These are phyloP conservation scores for Xylaria sp. DNA, from an alignment of 2,329 filamentous ascomycete species.

Conservation along the genomic window DNA sequence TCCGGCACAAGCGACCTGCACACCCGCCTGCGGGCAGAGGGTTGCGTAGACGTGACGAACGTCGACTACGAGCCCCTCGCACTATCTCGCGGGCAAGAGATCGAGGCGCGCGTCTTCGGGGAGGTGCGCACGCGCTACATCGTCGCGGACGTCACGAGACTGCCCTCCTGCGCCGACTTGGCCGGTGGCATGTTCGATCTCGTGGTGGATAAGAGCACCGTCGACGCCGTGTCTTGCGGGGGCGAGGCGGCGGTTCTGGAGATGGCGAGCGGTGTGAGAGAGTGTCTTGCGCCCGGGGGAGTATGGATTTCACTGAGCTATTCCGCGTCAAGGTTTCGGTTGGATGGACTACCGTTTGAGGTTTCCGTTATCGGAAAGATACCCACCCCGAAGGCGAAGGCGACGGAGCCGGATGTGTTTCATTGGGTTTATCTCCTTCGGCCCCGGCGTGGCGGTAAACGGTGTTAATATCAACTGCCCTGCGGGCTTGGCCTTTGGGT, in stretches of 20 bases:
- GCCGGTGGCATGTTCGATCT: conserved; percentile 50
- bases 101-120: conserved; percentile 55
- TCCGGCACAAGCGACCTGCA: conserved; percentile 62
- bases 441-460: conserved; percentile 38
- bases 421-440: conserved; percentile 58
- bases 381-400: conserved; percentile 53
- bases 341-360: conserved; percentile 53
- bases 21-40: conserved; percentile 55
- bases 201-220: conserved; percentile 61
- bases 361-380: conserved; percentile 56
- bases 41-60: conserved; percentile 58
- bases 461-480: too few relatives aligned
- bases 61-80: conserved; percentile 62
- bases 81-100: conserved; percentile 53
- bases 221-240: conserved; percentile 59
- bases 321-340: conserved; percentile 54
- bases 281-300: conserved; percentile 50
- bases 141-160: conserved; percentile 57
- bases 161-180: conserved; percentile 37
- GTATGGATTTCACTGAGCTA: conserved; percentile 62
- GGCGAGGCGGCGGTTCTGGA: conserved; percentile 51
- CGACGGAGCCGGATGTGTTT: conserved; percentile 58
- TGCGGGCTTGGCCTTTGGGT: too few relatives aligned
- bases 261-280: conserved; percentile 53
- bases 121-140: conserved; percentile 56